Percentiles rank a stretch among this genome's conserved stretches.
Conservation (phyloP, 805 yeast species). For the Nakazawaea ambrosiae region DNA sequence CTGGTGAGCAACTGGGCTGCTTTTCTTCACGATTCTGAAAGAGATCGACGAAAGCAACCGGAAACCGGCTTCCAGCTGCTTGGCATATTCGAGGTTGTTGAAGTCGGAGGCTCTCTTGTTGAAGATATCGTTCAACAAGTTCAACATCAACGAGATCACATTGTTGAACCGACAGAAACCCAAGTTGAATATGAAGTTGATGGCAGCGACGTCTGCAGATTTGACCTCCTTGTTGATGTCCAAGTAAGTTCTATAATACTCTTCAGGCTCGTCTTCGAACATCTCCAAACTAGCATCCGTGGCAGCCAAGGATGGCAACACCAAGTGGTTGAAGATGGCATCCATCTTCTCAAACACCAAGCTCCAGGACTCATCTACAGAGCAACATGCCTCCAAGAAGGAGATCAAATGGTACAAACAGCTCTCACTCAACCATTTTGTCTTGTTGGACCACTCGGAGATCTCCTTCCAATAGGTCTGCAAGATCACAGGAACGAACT, state of each 20-base stretch:
- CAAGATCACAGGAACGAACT: constrained; percentile 68
- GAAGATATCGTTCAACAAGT: constrained; percentile 44
- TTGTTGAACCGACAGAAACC: constrained; percentile 25
- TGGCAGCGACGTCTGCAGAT: constrained; percentile 43
- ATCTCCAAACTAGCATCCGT: constrained; percentile 59
- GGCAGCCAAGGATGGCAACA: constrained; percentile 72
- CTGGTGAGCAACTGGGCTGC: constrained; percentile 48
- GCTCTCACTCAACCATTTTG: constrained; percentile 59
- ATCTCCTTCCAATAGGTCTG: constrained; percentile 53
- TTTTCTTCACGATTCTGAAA: constrained; percentile 40
- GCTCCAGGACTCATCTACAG: constrained; percentile 54
- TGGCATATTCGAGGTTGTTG: constrained; percentile 33
- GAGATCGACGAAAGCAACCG: constrained; percentile 67
- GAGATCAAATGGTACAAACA: constrained; percentile 56
- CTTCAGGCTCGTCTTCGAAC: constrained; percentile 84
- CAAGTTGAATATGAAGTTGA: constrained; percentile 36
- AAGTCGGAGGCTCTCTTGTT: constrained; percentile 23
- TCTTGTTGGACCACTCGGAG: constrained; percentile 58
- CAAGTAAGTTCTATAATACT: constrained; percentile 69
- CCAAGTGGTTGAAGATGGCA: constrained; percentile 58
- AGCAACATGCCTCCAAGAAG: constrained; percentile 47
- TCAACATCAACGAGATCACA: constrained; percentile 45
- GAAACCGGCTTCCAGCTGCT: constrained; percentile 66
- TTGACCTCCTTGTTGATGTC: constrained; percentile 45
- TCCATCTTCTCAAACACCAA: constrained; percentile 59